A percentile compares a stretch with the other conserved stretches of the same genome.
These are phyloP conservation scores for Fusarium incarnatum DNA, from an alignment of 2,329 filamentous ascomycete genomes.

Conservation along the genomic window DNA sequence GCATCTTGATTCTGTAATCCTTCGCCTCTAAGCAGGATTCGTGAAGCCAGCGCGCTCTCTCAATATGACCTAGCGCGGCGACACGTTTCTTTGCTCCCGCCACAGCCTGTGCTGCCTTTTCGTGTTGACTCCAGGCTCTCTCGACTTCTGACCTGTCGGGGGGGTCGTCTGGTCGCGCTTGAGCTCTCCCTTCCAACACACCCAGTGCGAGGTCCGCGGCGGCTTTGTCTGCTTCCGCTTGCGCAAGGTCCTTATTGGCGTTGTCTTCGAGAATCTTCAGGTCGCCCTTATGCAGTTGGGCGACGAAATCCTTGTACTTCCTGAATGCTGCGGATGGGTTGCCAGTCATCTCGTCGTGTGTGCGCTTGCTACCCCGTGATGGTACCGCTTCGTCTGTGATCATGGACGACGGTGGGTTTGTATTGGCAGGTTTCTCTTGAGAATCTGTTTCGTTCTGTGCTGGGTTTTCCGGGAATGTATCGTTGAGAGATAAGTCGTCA, in stretches of 20 bases:
- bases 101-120: background rate
- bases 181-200: background rate
- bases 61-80: background rate
- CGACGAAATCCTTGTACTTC: background rate
- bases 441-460: background rate
- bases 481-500: background rate
- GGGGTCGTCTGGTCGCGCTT: background rate
- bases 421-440: background rate
- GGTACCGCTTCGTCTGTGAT: fast-evolving
- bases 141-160: fast-evolving
- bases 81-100: background rate
- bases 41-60: background rate
- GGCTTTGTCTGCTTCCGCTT: background rate
- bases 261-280: background rate
- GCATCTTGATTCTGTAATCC: background rate
- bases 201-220: background rate
- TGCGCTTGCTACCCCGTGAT: background rate
- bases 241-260: background rate
- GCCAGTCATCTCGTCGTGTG: background rate
- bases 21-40: background rate
- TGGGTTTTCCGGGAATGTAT: background rate
- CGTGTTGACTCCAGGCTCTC: background rate
- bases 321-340: background rate
- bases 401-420: background rate
- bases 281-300: fast-evolving